Conservation (phyloP, 257 asterid genomes). For the Apocynum venetum region DNA sequence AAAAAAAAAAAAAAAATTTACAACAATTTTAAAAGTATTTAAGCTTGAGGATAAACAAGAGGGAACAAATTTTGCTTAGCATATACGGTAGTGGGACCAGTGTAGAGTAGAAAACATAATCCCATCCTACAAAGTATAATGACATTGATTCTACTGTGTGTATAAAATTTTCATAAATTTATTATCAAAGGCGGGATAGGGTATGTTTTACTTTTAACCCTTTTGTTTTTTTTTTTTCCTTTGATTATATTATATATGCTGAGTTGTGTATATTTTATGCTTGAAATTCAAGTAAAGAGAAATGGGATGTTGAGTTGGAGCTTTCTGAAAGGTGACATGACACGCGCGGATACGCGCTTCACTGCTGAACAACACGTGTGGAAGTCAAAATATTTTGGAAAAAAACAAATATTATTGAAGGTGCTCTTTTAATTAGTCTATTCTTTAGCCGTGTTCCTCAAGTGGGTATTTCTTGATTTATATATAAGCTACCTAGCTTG, state of each 20-base stretch:
- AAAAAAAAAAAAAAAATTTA: too few relatives aligned
- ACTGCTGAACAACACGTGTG: slow-evolving; percentile 15
- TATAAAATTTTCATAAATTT: slow-evolving; percentile 2
- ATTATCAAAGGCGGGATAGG: slow-evolving; percentile 10
- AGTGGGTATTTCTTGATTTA: slow-evolving; percentile 15
- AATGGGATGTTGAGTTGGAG: slow-evolving; percentile 40
- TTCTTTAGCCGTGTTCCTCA: slow-evolving; percentile 21
- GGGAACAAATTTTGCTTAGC: slow-evolving; percentile 31
- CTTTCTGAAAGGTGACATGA: slow-evolving; percentile 48
- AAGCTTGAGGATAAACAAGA: not conserved
- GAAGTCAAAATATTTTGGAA: slow-evolving; percentile 7
- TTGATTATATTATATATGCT: slow-evolving; percentile 2
- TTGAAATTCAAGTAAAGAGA: slow-evolving; percentile 39
- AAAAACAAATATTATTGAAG: not conserved
- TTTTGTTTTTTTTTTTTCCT: not conserved
- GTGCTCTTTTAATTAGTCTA: slow-evolving; percentile 8
- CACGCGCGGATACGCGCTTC: slow-evolving; percentile 19
- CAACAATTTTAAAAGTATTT: not conserved
- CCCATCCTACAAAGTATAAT: slow-evolving; percentile 27
- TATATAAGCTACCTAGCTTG: slow-evolving; percentile 24
- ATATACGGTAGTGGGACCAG: slow-evolving; percentile 49
- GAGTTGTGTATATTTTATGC: slow-evolving; percentile 26
- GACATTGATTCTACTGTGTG: slow-evolving; percentile 32
- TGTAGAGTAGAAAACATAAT: slow-evolving; percentile 37
- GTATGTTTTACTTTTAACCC: slow-evolving; percentile 18